These are phyloP conservation scores for Capsicum baccatum DNA, from an alignment of 257 asterid genomes.

Conservation along the genomic window DNA sequence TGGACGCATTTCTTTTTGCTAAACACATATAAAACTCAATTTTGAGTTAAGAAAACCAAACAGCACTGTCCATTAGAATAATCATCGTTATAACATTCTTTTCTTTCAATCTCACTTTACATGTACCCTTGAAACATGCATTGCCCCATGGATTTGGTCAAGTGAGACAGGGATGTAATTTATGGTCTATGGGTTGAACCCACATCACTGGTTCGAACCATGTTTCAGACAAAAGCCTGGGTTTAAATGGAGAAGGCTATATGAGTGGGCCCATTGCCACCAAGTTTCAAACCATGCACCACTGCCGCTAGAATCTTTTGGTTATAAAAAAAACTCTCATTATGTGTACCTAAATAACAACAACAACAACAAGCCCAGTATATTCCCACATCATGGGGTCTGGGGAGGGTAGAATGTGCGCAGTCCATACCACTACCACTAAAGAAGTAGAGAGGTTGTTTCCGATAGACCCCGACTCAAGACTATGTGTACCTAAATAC, in stretches of 20 bases:
- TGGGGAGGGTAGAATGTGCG: too few relatives aligned
- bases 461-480: too few relatives aligned
- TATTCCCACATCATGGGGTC: too few relatives aligned
- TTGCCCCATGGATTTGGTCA: background rate
- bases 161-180: background rate
- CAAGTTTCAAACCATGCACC: background rate
- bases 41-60: background rate
- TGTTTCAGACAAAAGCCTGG: background rate
- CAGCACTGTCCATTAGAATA: background rate
- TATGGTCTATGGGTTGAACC: background rate
- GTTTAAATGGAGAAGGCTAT: background rate
- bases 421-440: too few relatives aligned
- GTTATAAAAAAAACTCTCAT: background rate
- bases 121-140: slow-evolving; percentile 8
- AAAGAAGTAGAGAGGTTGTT: too few relatives aligned
- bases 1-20: background rate
- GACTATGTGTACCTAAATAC: background rate
- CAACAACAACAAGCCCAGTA: too few relatives aligned
- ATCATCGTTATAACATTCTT: background rate
- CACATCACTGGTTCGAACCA: background rate
- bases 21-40: background rate
- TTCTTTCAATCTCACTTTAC: slow-evolving; percentile 5
- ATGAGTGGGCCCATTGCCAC: background rate
- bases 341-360: background rate
- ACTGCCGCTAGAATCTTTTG: background rate